Evolutionary conservation across 2,329 filamentous ascomycete species (phyloP), one percentile per base, ranked within the genome.

Genomic region (Thermothelomyces thermophilus): DNA sequence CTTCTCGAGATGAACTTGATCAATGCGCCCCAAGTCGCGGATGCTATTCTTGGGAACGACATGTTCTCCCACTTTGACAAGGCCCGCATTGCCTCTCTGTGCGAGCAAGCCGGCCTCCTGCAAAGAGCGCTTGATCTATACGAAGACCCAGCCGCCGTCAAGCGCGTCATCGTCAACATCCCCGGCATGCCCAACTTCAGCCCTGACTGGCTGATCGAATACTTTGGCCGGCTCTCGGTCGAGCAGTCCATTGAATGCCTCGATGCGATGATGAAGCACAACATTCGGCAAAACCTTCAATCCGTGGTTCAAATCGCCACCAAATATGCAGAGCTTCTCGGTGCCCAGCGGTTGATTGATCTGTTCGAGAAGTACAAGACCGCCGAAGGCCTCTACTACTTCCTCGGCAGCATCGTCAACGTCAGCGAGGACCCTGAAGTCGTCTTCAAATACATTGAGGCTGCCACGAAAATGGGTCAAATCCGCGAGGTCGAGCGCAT

Each of bases 41-140:
- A 98, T 68, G 93, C 93, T 30, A 98, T 98, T 59, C 80, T 98
- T 35, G 88, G 91, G 58, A 98, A 98, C 63, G 89, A 97, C 62
- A 96, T 98, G 86, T 97, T 98, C 71, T 90, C 90, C 0, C 83
- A 98, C 71, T 98, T 95, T 64, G 93, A 98, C 71, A 94, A 88
- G 73, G 72, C 83, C 40, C 86, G 90, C 56, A 87, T 98, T 68
- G 88, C 91, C 20, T 80, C 85, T 58, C 79, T 98, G 48, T 98
- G 93, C 66, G 93, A 98, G 72, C 87, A 94, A 66, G 90, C 90
- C 46, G 90, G 90, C 46, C 80, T 98, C 48, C 79, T 80, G 57
- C 86, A 90, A 64, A 87, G 87, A 70, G 93, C 93, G 19, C 70
- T 98, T 56, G 94, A 98, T 72, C 88, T 96, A 60, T 95, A 95